Percentiles rank a stretch among this genome's conserved stretches.
These are phyloP conservation scores for Dysphania ambrosioides DNA, from an alignment of 148 eudicot genomes.

Conservation along the genomic window DNA sequence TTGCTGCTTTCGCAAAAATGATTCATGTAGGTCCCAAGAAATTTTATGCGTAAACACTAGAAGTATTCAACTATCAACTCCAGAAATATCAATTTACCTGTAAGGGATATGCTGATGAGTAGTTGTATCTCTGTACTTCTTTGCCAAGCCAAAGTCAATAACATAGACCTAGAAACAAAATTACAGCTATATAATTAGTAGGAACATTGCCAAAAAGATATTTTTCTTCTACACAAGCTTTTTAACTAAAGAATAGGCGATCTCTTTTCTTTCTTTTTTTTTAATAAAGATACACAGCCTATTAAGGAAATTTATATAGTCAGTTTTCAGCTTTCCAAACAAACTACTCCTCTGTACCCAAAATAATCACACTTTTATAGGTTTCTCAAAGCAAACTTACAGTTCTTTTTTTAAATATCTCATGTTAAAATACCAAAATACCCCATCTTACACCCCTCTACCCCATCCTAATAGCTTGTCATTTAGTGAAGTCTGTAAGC, in stretches of 20 bases:
- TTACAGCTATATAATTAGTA: constrained; percentile 1
- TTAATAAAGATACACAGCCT: background rate
- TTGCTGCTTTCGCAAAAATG: background rate
- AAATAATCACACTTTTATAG: background rate
- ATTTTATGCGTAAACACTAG: background rate
- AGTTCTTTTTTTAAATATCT: background rate
- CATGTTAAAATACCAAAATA: background rate
- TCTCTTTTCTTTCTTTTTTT: too few relatives aligned
- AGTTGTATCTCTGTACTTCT: constrained; percentile 80
- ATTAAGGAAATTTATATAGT: background rate
- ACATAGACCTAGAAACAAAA: constrained; percentile 54
- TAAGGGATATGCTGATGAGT: constrained; percentile 94
- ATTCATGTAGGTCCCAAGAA: background rate
- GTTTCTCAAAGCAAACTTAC: background rate
- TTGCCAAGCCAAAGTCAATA: constrained; percentile 93
- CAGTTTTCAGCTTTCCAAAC: background rate
- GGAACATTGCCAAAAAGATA: background rate
- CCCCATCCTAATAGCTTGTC: background rate
- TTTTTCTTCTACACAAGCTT: background rate
- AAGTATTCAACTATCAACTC: constrained; percentile 18
- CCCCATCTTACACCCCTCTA: background rate
- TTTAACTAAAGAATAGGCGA: background rate
- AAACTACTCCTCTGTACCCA: background rate
- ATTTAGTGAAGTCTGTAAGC: too few relatives aligned
- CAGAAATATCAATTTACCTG: constrained; percentile 45